phyloP scores from a whole-genome alignment of 2,329 filamentous ascomycete species.

The Sclerotinia borealis region DNA sequence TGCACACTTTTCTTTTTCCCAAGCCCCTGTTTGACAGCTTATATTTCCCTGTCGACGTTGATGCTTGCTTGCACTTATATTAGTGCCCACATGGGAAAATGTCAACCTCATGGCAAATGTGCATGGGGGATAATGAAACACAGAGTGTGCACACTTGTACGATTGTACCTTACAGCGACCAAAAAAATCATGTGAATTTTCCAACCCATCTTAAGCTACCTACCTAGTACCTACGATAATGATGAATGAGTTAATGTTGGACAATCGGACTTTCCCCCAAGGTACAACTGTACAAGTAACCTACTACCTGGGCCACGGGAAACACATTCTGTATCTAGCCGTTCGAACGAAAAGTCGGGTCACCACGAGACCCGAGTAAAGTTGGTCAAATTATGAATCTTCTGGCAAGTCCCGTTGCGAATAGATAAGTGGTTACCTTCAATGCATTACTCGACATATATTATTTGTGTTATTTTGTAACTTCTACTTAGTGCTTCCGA shows the following conservation, averaged over 20 bases:
- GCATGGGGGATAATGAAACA: neutral
- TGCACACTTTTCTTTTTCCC: slow-evolving; percentile 9
- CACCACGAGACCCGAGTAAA: slow-evolving; percentile 5
- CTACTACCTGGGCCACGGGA: slow-evolving; percentile 14
- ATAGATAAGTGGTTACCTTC: slow-evolving; percentile 4
- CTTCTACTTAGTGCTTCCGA: neutral
- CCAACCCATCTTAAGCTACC: neutral
- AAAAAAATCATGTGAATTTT: slow-evolving; percentile 3
- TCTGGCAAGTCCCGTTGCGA: slow-evolving; percentile 6
- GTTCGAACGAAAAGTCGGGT: slow-evolving; percentile 9
- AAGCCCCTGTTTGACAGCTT: slow-evolving; percentile 23
- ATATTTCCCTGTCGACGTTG: slow-evolving; percentile 11
- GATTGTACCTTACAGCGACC: slow-evolving; percentile 18
- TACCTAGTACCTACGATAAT: too few species aligned
- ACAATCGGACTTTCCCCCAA: slow-evolving; percentile 6
- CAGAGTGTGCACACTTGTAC: too few species aligned
- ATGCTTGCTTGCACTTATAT: slow-evolving; percentile 15
- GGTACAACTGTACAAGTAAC: neutral
- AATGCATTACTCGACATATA: slow-evolving; percentile 1
- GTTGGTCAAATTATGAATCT: neutral
- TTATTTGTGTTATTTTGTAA: neutral
- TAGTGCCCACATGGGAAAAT: slow-evolving; percentile 18
- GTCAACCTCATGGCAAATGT: slow-evolving; percentile 20
- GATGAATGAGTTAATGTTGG: neutral
- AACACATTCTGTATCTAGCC: slow-evolving; percentile 9